A percentile compares a stretch with the other conserved stretches of the same genome.
Conservation (phyloP, 495 filamentous ascomycete genomes). For the Daldinia decipiens region DNA sequence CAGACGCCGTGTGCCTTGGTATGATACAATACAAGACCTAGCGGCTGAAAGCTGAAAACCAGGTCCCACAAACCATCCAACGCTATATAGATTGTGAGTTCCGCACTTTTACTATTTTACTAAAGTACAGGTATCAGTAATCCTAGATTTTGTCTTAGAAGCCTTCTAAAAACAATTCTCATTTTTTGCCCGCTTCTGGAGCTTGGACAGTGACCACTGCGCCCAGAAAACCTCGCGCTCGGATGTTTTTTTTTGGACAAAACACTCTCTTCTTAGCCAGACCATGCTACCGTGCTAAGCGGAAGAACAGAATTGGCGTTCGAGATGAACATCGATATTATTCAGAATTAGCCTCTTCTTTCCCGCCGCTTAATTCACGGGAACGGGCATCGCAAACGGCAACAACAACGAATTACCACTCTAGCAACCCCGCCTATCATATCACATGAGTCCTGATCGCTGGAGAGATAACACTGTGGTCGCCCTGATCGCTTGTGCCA, state of each 20-base stretch:
- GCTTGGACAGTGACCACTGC: background rate
- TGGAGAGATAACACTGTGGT: conserved; percentile 37
- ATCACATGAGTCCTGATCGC: conserved; percentile 39
- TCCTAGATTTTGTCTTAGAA: background rate
- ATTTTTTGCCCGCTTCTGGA: background rate
- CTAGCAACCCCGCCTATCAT: conserved; percentile 38
- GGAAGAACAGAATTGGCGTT: conserved; percentile 9
- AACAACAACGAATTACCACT: conserved; percentile 36
- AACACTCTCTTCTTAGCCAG: conserved; percentile 27
- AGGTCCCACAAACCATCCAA: conserved; percentile 7
- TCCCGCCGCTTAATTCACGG: conserved; percentile 23
- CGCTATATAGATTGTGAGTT: conserved; percentile 16
- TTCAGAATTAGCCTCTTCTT: conserved; percentile 18
- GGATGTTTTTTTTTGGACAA: background rate
- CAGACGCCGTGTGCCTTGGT: conserved; percentile 11
- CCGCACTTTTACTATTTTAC: conserved; percentile 21
- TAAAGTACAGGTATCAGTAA: conserved; percentile 15
- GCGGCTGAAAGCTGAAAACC: conserved; percentile 40
- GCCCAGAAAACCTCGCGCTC: conserved; percentile 6
- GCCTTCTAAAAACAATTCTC: background rate
- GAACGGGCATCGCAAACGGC: conserved; percentile 25
- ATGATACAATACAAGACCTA: conserved; percentile 24
- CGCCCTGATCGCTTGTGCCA: conserved; percentile 40
- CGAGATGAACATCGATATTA: conserved; percentile 41
- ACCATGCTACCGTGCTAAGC: conserved; percentile 4